Base-by-base conservation (phyloP, 306 rosid species). In the Gleditsia sinensis region DNA sequence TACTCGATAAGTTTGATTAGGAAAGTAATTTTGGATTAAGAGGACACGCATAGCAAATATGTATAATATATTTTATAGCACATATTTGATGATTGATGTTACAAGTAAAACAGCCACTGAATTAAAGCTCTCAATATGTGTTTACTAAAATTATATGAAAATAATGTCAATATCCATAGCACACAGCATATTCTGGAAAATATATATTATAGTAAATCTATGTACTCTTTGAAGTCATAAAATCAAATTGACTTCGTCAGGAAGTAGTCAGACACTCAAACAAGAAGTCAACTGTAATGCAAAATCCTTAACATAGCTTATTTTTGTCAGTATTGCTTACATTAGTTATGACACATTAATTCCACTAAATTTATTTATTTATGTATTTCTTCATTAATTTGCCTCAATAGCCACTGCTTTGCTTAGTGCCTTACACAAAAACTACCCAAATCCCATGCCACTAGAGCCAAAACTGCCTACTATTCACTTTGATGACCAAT, bases 1-100 rank as follows among this genome's bases (percentile, higher is more conserved):
- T 86, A 94, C 86, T 67, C 45, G 76, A 86, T 86, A 89, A 81
- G 81, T 84, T 83, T 70, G 63, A 80, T 80, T 80, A 78, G 59
- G 83, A 84, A 89, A 80, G 68, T 89, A 83, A 86, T 79, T 79
- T 83, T 78, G 64, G 65, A 75, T 40, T 80, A 85, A 78, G 55
- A 67, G 49, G 23, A 59, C 77, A 78, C n/a, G 56, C 70, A 69
- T 78, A 83, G 61, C 77, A 76, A 71, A 67, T 80, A 84, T 32
- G 72, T 75, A 53, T 73, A 71, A 56, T 74, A 70, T 72, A 75
- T 58, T 49, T 61, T 48, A 42, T 73, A 33, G 72, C 30, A 68
- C 66, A 68, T 32, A 48, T 67, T 24, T 63, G 60, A 63, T 25
- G 19, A 78, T 49, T 45, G 7, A 68, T 43, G 34, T 37, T 53